Evolutionary conservation across 352 stramenopile species (phyloP).

Genomic region (Pythium scleroteichum): DNA sequence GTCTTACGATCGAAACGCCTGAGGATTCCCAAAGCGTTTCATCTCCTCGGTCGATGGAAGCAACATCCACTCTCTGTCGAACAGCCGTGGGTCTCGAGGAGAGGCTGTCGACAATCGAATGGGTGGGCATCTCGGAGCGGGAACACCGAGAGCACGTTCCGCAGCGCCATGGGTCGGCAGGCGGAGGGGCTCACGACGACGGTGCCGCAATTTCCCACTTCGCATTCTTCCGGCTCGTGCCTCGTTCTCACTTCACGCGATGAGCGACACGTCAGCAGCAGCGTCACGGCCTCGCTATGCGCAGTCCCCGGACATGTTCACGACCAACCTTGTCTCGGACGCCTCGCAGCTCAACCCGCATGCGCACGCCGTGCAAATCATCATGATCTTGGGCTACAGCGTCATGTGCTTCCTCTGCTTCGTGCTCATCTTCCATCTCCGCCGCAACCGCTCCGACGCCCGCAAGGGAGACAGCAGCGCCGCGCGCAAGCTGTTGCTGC

Average conservation of each 20-base stretch:
- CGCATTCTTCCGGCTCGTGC: neutral
- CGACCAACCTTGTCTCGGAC: neutral
- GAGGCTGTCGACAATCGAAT: too few species aligned
- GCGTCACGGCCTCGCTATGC: neutral
- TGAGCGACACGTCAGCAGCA: neutral
- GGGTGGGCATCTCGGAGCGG: too few species aligned
- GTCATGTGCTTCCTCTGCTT: conserved; percentile 16
- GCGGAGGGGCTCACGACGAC: too few species aligned
- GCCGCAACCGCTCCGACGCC: conserved; percentile 51
- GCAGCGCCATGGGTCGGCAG: too few species aligned
- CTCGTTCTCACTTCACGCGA: neutral
- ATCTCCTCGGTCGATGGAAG: too few species aligned
- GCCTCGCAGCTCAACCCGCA: neutral
- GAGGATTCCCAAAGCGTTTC: too few species aligned
- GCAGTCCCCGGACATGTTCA: neutral
- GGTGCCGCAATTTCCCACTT: neutral
- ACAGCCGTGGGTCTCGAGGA: too few species aligned
- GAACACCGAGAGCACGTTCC: too few species aligned
- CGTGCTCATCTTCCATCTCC: conserved; percentile 53
- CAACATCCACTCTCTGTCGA: too few species aligned
- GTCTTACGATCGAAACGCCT: too few species aligned
- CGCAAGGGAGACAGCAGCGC: conserved; percentile 44
- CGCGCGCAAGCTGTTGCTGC: conserved; percentile 58
- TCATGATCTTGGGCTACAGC: conserved; percentile 5
- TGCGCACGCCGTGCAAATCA: neutral